phyloP scores from a whole-genome alignment of 2,329 filamentous ascomycete species.

The Fusarium neocosmosporiellum region DNA sequence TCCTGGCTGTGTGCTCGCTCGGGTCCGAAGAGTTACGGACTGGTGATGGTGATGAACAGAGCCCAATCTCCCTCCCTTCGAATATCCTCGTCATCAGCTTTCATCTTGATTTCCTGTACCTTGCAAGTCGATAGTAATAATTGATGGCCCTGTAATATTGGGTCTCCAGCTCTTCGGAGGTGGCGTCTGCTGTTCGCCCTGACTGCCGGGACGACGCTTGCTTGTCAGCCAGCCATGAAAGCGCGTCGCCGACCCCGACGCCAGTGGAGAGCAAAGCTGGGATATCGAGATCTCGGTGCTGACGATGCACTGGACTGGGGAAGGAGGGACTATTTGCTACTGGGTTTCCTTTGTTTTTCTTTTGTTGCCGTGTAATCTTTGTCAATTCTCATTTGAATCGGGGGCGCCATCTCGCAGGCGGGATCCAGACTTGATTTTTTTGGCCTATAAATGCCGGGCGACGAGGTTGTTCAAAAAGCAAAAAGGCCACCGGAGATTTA shows the following conservation, averaged over 20 bases:
- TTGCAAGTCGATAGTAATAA: background rate
- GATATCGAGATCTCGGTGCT: constrained; percentile 2
- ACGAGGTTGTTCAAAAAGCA: constrained; percentile 1
- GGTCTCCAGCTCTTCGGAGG: constrained; percentile 22
- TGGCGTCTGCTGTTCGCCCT: constrained; percentile 21
- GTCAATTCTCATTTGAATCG: constrained; percentile 29
- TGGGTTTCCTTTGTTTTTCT: constrained; percentile 1
- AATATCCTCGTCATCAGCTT: background rate
- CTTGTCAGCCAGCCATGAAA: constrained; percentile 9
- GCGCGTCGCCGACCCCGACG: constrained; percentile 16
- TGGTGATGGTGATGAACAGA: background rate
- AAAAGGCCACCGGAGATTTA: background rate
- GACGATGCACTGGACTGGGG: constrained; percentile 13
- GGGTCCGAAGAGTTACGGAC: constrained; percentile 32
- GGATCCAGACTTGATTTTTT: background rate
- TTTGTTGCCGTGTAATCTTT: constrained; percentile 4
- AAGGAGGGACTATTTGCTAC: background rate
- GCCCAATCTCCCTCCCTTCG: constrained; percentile 26
- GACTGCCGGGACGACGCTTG: background rate
- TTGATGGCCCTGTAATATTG: background rate
- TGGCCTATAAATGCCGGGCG: background rate
- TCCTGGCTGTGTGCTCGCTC: background rate
- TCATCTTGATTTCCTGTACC: background rate
- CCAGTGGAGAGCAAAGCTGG: constrained; percentile 2
- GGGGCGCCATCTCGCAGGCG: constrained; percentile 8